phyloP scores from a whole-genome alignment of 2,329 filamentous ascomycete species.

The Penicillium oxalicum region DNA sequence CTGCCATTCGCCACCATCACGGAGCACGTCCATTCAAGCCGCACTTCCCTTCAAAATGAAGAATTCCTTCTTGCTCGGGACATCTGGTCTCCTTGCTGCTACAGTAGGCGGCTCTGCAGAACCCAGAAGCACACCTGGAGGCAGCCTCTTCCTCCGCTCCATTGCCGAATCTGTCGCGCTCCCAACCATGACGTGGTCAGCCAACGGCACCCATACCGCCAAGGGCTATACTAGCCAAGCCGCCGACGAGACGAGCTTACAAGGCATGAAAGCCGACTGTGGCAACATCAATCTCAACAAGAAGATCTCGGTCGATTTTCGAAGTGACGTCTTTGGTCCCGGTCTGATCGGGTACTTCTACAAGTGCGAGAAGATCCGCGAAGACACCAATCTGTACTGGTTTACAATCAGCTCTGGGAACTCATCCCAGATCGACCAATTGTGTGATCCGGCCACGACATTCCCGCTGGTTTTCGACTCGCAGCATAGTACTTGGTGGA shows the following conservation, averaged over 20 bases:
- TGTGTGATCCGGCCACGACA: constrained; percentile 12
- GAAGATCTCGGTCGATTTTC: constrained; percentile 18
- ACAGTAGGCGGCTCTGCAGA: constrained; percentile 7
- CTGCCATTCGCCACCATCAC: no score
- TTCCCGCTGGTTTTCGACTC: constrained; percentile 17
- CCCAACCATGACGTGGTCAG: constrained; percentile 18
- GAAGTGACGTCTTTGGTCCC: constrained; percentile 16
- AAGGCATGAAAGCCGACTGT: constrained; percentile 17
- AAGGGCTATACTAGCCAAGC: constrained; percentile 17
- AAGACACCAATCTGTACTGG: constrained; percentile 19
- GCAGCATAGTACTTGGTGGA: constrained; percentile 18
- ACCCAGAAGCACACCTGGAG: constrained; percentile 6
- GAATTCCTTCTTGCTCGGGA: constrained; percentile 7
- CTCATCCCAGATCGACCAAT: constrained; percentile 13
- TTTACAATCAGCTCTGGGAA: constrained; percentile 18
- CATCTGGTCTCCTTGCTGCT: constrained; percentile 9
- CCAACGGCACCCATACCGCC: constrained; percentile 19
- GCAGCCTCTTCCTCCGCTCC: constrained; percentile 12
- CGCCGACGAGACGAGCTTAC: constrained; percentile 4
- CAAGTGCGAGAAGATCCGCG: constrained; percentile 18
- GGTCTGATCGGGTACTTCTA: constrained; percentile 18
- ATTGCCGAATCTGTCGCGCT: constrained; percentile 14
- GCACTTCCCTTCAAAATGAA: constrained; percentile 1
- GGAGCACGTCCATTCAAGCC: not conserved
- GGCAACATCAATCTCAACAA: constrained; percentile 21